phyloP scores from a whole-genome alignment of 306 rosid species.

The Ceratonia siliqua region DNA sequence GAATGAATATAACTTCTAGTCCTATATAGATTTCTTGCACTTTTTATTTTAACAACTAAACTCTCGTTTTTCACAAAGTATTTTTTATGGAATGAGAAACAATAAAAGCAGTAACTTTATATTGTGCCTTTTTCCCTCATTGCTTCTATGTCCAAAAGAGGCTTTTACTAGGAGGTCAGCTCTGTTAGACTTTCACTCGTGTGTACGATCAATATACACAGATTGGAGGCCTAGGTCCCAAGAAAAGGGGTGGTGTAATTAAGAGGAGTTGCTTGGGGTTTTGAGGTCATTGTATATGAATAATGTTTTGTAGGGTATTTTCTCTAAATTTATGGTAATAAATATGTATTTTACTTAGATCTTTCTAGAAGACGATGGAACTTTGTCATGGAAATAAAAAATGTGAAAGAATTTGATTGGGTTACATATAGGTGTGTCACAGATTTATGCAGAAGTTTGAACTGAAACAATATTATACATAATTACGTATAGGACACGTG shows the following conservation, averaged over 20 bases:
- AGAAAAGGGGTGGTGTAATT: not conserved
- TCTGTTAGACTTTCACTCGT: not conserved
- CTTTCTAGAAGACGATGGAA: not conserved
- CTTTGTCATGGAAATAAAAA: not conserved
- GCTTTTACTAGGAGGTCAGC: conserved; percentile 5
- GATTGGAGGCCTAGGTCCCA: not conserved
- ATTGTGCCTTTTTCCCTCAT: not conserved
- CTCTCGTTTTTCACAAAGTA: not conserved
- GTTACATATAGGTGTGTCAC: not conserved
- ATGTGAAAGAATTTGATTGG: not conserved
- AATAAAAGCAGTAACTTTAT: conserved; percentile 2
- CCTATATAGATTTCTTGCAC: not conserved
- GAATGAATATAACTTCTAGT: not conserved
- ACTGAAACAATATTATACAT: too few species aligned
- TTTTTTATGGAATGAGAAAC: not conserved
- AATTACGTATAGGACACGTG: too few species aligned
- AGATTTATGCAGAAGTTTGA: too few species aligned
- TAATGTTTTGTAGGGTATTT: not conserved
- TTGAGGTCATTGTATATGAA: not conserved
- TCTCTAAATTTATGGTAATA: not conserved
- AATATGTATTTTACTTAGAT: not conserved
- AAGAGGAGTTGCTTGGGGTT: not conserved
- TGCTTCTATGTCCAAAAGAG: not conserved
- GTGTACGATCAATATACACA: not conserved
- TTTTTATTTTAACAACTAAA: not conserved